Evolutionary conservation across 345 rosid species (phyloP), one percentile per base, ranked within the genome.

Genomic region (Acer yangbiense): DNA sequence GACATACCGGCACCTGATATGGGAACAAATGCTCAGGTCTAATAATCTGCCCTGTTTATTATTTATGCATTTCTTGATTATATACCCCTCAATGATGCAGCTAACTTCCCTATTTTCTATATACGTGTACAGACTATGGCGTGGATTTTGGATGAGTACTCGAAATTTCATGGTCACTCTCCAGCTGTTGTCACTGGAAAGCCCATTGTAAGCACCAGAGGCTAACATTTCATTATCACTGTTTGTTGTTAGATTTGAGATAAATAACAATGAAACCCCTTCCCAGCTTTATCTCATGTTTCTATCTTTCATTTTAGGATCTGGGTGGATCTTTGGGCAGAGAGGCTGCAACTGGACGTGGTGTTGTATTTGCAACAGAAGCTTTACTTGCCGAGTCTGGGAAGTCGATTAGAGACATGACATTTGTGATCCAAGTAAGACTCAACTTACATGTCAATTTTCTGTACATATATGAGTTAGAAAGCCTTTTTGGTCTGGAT

Each of bases 1-100:
- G 99, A 95, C 85, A 98, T 95, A 27, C 99, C 99, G 16, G 99
- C 98, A 17, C 99, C 98, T 9, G 97, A 95, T 48, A 95, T 95
- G 98, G 98, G 98, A 43, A 95, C 99, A 11, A 91, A 91, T 82
- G 88, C 98, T 2, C 98, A 91, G 95, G 95, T 91, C 18, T 11
- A 63, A 8, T 46, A 44, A 54, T 66, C 55, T 44, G 60, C 68
- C 21, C 29, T 23, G 58, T 69, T 66, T 63, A 7, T 74, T 50
- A 5, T 50, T 12, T 44, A 6, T 18, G 0, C 16, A 3, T 69
- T 27, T 35, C 65, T n/a, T 64, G 32, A 66, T 64, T 50, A 73
- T 16, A 4, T 21, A 46, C 52, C 20, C 9, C 17, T 18, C 21
- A 9, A n/a, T 39, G 21, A 17, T 71, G 60, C 18, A 65, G 44